A percentile compares a stretch with the other conserved stretches of the same genome.
phyloP scores from a whole-genome alignment of 352 stramenopile genomes.

The Phytophthora foliorum region DNA sequence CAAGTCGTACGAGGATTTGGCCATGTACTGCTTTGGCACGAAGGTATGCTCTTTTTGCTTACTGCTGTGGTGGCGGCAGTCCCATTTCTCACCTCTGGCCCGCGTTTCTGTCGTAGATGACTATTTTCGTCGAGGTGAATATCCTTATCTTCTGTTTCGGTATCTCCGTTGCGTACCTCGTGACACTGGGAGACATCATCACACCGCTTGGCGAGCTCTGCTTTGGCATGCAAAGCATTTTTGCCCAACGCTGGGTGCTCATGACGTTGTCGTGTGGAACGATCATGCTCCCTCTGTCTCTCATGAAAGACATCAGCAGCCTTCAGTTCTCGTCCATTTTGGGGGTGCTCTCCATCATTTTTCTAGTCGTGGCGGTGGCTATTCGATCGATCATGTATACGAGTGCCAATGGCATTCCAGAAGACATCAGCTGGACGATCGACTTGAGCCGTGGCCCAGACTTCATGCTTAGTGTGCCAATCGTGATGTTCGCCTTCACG shows the following conservation, averaged over 20 bases:
- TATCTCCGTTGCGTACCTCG: conserved; percentile 86
- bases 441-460: conserved; percentile 72
- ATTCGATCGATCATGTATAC: conserved; percentile 83
- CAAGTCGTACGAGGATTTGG: conserved; percentile 89
- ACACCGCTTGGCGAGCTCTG: conserved; percentile 79
- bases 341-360: conserved; percentile 87
- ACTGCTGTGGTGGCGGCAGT: background rate
- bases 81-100: background rate
- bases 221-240: conserved; percentile 67
- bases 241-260: conserved; percentile 79
- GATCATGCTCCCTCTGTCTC: conserved; percentile 88
- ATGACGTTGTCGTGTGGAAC: conserved; percentile 80
- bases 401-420: conserved; percentile 59
- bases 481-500: conserved; percentile 93
- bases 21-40: conserved; percentile 86
- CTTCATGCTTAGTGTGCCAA: conserved; percentile 89
- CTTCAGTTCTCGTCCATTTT: conserved; percentile 89
- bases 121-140: conserved; percentile 88
- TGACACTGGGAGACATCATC: conserved; percentile 86
- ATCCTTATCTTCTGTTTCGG: conserved; percentile 91
- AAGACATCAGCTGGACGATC: conserved; percentile 80
- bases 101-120: conserved; percentile 44
- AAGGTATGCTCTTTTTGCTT: conserved; percentile 41
- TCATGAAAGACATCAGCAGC: conserved; percentile 88
- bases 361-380: conserved; percentile 83